phyloP scores from a whole-genome alignment of 306 rosid genomes.

The Luffa aegyptiaca region DNA sequence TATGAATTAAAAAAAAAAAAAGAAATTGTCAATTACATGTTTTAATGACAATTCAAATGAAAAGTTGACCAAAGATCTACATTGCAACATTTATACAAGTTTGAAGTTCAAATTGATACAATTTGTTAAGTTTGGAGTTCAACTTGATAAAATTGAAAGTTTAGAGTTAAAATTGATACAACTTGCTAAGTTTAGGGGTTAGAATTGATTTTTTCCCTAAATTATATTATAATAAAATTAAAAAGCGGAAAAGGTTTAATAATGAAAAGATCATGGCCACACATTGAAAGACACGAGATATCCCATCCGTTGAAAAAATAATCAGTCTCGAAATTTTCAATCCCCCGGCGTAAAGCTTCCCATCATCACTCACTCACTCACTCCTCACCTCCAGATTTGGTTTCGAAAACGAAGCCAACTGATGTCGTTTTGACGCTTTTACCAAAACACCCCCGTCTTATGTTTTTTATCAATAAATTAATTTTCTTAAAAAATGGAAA shows the following conservation, averaged over 20 bases:
- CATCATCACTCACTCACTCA: constrained; percentile 34
- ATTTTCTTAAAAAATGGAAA: not conserved
- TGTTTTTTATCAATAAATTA: no score
- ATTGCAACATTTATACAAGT: no score
- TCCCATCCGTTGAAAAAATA: constrained; percentile 30
- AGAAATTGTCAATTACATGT: no score
- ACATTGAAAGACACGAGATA: constrained; percentile 8
- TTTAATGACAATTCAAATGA: no score
- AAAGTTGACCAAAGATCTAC: no score
- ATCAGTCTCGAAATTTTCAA: constrained; percentile 42
- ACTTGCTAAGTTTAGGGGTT: no score
- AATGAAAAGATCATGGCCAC: constrained; percentile 27
- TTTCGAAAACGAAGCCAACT: constrained; percentile 47
- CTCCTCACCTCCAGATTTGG: constrained; percentile 53
- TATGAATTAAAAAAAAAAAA: no score
- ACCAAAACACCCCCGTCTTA: constrained; percentile 14
- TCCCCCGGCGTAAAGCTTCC: constrained; percentile 32
- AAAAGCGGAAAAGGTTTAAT: not conserved
- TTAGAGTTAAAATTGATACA: no score
- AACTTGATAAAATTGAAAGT: no score
- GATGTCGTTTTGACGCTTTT: not conserved
- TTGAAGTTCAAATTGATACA: no score
- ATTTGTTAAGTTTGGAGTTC: no score
- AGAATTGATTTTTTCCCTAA: no score
- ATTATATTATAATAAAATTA: not conserved